phyloP scores from a whole-genome alignment of 495 filamentous ascomycete genomes.

The Aspergillus nidulans region DNA sequence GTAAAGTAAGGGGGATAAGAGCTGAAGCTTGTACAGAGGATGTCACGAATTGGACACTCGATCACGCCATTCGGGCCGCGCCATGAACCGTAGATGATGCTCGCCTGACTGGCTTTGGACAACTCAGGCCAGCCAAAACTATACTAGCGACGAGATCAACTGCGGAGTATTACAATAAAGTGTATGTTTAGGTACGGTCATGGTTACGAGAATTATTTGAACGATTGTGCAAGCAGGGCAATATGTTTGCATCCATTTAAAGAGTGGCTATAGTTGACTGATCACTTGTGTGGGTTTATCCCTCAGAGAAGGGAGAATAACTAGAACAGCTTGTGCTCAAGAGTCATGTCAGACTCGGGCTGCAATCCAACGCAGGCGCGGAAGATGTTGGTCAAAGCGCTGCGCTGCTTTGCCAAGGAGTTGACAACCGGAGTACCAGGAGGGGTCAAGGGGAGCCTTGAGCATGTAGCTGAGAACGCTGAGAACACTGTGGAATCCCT shows the following conservation, averaged over 20 bases:
- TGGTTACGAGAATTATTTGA: too few species aligned
- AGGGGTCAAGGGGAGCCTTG: constrained; percentile 93
- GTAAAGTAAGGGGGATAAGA: too few species aligned
- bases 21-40: too few species aligned
- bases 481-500: constrained; percentile 94
- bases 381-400: constrained; percentile 96
- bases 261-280: constrained; percentile 35
- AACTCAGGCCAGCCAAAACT: too few species aligned
- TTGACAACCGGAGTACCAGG: constrained; percentile 96
- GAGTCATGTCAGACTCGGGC: constrained; percentile 98
- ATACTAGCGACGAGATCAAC: too few species aligned
- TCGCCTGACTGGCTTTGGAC: too few species aligned
- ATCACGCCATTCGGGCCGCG: too few species aligned
- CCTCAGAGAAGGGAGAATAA: background rate
- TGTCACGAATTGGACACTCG: too few species aligned
- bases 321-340: constrained; percentile 97
- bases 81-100: too few species aligned
- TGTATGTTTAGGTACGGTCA: too few species aligned
- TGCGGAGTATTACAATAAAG: too few species aligned
- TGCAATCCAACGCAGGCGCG: constrained; percentile 95
- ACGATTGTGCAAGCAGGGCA: background rate
- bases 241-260: constrained; percentile 11
- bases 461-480: constrained; percentile 99
- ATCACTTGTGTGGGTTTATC: background rate
- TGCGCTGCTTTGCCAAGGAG: constrained; percentile 92